Base-by-base conservation (phyloP, 2,329 filamentous ascomycete species). In the Talaromyces sp. region DNA sequence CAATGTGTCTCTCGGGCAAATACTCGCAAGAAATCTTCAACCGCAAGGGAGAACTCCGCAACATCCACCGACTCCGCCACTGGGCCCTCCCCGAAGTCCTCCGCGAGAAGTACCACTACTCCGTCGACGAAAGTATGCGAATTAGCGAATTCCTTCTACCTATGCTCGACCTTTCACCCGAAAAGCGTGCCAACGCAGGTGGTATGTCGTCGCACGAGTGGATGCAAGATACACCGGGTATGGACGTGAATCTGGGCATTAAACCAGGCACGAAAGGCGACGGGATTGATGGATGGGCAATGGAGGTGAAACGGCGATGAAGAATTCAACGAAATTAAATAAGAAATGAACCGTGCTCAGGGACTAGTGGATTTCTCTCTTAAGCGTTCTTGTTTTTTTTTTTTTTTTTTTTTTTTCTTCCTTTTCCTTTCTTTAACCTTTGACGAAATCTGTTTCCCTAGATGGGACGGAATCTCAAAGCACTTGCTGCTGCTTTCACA, bases 1-100 rank as follows among this genome's bases (percentile, higher is more conserved):
- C 90, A 4, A 82, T 97, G 45, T 97, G 91, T 74, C 83, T 96
- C 49, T 88, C 89, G 1, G 94, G 94, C 47, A 97, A 97, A 75
- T 97, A 94, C 94, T 92, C 88, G 13, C 93, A 97, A 73, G 94
- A 97, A 72, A 99, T 99, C 58, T 99, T 99, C 80, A 97, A 97
- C 72, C 86, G 94, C 62, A 96, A 96, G 61, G 94, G 94, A 64
- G 94, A 99, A 72, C 83, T 99, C 33, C 90, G 94, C 53, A 97
- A 99, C 76, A 99, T 99, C 65, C 94, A 97, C 74, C 86, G 94
- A 40, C 82, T 99, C 58, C 89, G 94, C 47, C 93, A 97, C 75
- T 99, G 94, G 94, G 91, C 92, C 0, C 79, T 99, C 5, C 86
- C 92, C 0, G 93, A 97, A 66, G 94, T 99, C 1, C 80, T 99